Percentiles rank a stretch among this genome's conserved stretches.
Evolutionary conservation across 352 stramenopile genomes (phyloP).

Genomic region (Pythium volutum): DNA sequence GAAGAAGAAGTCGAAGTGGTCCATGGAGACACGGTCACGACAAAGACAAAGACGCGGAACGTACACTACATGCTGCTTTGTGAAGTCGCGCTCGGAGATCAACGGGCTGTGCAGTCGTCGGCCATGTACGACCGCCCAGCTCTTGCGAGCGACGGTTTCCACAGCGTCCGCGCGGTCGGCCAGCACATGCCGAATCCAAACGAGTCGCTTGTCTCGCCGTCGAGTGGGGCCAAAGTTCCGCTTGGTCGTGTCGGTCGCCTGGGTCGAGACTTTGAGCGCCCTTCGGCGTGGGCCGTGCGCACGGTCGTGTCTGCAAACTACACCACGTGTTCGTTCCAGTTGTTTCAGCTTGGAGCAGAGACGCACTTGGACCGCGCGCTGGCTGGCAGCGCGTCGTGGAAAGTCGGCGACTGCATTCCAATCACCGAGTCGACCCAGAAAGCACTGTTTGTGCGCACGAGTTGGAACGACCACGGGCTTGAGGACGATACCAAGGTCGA

Average conservation of each 20-base stretch:
- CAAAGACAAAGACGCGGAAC: slow-evolving; percentile 33
- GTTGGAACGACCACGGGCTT: background rate
- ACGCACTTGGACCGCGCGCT: slow-evolving; percentile 5
- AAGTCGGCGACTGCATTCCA: background rate
- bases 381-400: background rate
- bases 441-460: slow-evolving; percentile 5
- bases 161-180: slow-evolving; percentile 24
- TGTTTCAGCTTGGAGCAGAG: background rate
- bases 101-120: slow-evolving; percentile 4
- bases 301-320: background rate
- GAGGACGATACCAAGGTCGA: slow-evolving; percentile 6
- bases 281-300: slow-evolving; percentile 11
- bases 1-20: slow-evolving; percentile 16
- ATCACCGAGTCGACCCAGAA: background rate
- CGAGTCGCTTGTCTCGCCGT: slow-evolving; percentile 20
- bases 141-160: slow-evolving; percentile 5
- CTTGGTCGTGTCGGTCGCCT: slow-evolving; percentile 14
- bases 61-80: slow-evolving; percentile 74
- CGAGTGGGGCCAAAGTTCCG: slow-evolving; percentile 13
- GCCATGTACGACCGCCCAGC: background rate
- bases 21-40: slow-evolving; percentile 22
- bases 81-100: slow-evolving; percentile 51
- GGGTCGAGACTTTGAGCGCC: slow-evolving; percentile 15
- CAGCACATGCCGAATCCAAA: slow-evolving; percentile 12
- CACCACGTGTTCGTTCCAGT: background rate